Conservation (phyloP, 345 rosid genomes). For the Adansonia digitata region DNA sequence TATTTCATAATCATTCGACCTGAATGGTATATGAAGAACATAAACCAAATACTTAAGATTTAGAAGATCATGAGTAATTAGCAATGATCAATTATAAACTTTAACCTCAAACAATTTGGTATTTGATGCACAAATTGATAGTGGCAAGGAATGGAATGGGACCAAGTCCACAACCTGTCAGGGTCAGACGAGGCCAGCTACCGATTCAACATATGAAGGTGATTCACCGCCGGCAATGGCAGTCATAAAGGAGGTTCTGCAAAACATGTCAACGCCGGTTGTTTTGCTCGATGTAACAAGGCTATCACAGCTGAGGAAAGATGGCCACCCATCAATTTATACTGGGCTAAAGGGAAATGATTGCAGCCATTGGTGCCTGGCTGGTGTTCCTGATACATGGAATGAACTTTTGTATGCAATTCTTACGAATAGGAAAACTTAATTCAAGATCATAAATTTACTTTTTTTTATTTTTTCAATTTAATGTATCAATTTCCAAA, state of each 20-base stretch:
- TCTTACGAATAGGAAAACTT: slow-evolving; percentile 28
- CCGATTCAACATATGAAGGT: slow-evolving; percentile 46
- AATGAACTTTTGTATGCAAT: slow-evolving; percentile 46
- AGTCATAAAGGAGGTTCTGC: slow-evolving; percentile 44
- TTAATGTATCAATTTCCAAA: neutral
- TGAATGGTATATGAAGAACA: too few species aligned
- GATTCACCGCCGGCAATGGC: slow-evolving; percentile 42
- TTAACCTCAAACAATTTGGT: neutral
- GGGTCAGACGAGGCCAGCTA: slow-evolving; percentile 32
- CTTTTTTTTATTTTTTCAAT: neutral
- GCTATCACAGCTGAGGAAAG: slow-evolving; percentile 72
- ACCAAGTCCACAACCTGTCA: slow-evolving; percentile 20
- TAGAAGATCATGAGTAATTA: neutral
- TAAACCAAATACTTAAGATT: too few species aligned
- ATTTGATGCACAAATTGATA: neutral
- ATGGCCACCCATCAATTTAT: slow-evolving; percentile 80
- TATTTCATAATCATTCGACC: neutral
- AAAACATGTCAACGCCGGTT: slow-evolving; percentile 42
- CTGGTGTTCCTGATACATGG: slow-evolving; percentile 96
- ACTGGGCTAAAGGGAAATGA: slow-evolving; percentile 45
- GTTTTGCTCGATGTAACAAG: slow-evolving; percentile 58
- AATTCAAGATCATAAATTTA: neutral
- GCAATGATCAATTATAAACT: neutral
- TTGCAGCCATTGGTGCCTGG: slow-evolving; percentile 93
- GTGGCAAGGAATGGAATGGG: slow-evolving; percentile 30